These are phyloP conservation scores for Cryptosporidium meleagridis DNA, from an alignment of 169 alveolate genomes.

Conservation along the genomic window DNA sequence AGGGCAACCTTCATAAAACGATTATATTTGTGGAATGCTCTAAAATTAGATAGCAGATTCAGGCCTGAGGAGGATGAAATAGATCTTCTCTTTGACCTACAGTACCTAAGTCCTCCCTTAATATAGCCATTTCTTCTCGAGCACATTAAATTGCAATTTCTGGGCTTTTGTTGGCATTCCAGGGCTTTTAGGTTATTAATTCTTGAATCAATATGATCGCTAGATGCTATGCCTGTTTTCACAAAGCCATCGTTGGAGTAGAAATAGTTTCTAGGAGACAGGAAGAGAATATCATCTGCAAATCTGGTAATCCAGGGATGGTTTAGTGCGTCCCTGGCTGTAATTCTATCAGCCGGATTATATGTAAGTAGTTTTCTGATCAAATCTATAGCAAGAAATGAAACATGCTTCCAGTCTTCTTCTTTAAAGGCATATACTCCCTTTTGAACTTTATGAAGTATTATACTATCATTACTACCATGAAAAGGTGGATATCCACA, in stretches of 20 bases:
- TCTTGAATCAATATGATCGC: neutral
- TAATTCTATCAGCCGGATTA: conserved; percentile 75
- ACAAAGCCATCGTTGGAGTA: conserved; percentile 43
- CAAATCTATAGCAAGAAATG: conserved; percentile 75
- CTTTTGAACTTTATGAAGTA: conserved; percentile 66
- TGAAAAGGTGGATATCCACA: conserved; percentile 84
- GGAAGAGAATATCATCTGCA: conserved; percentile 10
- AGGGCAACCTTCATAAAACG: conserved; percentile 85
- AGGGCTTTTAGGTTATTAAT: neutral
- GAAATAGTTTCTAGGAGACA: conserved; percentile 28
- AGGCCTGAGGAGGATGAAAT: conserved; percentile 48
- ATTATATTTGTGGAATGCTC: conserved; percentile 80
- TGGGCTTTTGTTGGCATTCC: neutral
- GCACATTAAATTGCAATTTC: neutral
- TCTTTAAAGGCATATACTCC: conserved; percentile 74
- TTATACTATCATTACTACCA: conserved; percentile 76
- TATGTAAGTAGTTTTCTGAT: conserved; percentile 56
- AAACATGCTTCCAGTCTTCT: conserved; percentile 73
- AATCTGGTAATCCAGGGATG: conserved; percentile 80
- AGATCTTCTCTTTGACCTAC: conserved; percentile 35
- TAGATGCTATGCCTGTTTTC: neutral
- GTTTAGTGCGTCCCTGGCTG: conserved; percentile 77
- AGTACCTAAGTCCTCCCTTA: conserved; percentile 10
- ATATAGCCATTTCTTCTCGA: neutral
- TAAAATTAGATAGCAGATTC: conserved; percentile 57